phyloP scores from a whole-genome alignment of 176 grass and related monocot species.

The Ensete ventricosum region DNA sequence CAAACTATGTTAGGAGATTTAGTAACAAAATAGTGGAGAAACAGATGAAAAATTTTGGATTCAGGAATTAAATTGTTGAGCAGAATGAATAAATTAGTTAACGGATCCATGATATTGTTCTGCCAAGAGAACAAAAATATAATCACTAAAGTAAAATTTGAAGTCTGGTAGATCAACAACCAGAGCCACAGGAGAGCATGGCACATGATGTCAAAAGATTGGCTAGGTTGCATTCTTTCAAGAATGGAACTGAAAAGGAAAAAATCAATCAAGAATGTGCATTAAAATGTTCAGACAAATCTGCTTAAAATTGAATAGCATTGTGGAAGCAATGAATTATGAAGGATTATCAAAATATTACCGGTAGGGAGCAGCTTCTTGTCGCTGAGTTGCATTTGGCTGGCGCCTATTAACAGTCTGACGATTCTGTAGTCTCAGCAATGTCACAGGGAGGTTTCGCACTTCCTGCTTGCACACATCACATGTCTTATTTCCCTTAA shows the following conservation, averaged over 20 bases:
- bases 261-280: background rate
- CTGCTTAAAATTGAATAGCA: background rate
- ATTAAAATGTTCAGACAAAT: background rate
- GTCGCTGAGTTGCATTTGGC: slow-evolving; percentile 50
- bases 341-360: slow-evolving; percentile 21
- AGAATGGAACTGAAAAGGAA: no score
- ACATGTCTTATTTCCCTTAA: slow-evolving; percentile 98
- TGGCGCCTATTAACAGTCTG: slow-evolving; percentile 45
- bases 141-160: no score
- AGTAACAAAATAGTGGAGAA: no score
- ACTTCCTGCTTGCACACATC: slow-evolving; percentile 93
- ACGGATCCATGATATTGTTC: background rate
- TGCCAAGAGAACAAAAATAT: no score
- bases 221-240: no score
- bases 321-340: background rate
- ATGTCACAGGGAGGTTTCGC: slow-evolving; percentile 79
- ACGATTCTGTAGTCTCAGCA: slow-evolving; percentile 72
- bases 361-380: slow-evolving; percentile 60
- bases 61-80: background rate
- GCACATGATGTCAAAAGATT: no score
- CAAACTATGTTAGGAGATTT: no score
- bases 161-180: background rate
- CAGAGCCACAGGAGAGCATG: background rate
- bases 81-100: background rate
- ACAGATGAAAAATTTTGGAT: background rate